phyloP scores from a whole-genome alignment of 2,329 filamentous ascomycete species.

The Akanthomyces lecanii region DNA sequence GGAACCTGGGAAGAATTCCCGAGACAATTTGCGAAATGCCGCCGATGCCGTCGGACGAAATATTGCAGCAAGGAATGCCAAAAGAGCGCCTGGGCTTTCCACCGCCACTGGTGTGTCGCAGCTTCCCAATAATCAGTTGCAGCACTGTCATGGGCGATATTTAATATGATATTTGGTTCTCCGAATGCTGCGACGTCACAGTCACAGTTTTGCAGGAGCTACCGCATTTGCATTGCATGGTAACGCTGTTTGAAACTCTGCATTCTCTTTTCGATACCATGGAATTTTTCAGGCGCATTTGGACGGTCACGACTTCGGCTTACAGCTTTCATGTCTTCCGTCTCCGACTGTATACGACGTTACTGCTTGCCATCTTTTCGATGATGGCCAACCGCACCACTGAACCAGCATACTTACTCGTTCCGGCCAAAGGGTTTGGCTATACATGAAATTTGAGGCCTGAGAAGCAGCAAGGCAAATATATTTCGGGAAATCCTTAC shows the following conservation, averaged over 20 bases:
- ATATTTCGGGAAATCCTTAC: neutral
- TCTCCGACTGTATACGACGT: neutral
- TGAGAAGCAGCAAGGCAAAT: neutral
- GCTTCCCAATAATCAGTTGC: slow-evolving; percentile 48
- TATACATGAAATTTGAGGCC: neutral
- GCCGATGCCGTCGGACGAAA: slow-evolving; percentile 91
- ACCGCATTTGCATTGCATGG: slow-evolving; percentile 38
- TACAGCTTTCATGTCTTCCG: slow-evolving; percentile 10
- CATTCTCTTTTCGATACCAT: slow-evolving; percentile 44
- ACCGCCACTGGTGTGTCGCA: slow-evolving; percentile 94
- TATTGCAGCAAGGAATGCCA: slow-evolving; percentile 99
- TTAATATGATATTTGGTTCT: slow-evolving; percentile 26
- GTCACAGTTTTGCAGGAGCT: slow-evolving; percentile 26
- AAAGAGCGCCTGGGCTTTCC: slow-evolving; percentile 97
- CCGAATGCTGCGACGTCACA: slow-evolving; percentile 6
- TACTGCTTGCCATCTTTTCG: neutral
- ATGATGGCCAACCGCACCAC: neutral
- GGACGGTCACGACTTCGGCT: slow-evolving; percentile 12
- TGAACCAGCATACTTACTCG: neutral
- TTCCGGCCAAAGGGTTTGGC: neutral
- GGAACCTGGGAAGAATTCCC: slow-evolving; percentile 98
- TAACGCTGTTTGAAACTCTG: slow-evolving; percentile 39
- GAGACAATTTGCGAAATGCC: slow-evolving; percentile 95
- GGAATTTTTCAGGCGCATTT: slow-evolving; percentile 25
- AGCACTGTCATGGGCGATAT: neutral